Base-by-base conservation (phyloP, 352 stramenopile species). In the Phytophthora macrochlamydospora region DNA sequence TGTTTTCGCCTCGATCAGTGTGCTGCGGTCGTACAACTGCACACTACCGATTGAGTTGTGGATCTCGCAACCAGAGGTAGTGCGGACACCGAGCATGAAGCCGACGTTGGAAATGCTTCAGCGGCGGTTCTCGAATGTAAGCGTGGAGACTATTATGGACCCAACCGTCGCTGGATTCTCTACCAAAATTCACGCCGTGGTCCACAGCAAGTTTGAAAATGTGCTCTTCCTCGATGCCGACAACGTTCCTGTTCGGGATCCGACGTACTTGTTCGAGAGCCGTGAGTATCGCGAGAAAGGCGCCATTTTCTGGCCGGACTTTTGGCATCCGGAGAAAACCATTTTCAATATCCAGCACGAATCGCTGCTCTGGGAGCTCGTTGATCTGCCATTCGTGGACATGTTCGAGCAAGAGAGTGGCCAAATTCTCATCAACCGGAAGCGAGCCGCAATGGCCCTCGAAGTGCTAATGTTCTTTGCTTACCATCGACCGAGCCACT, bases 321-420 rank as follows among this genome's bases (percentile, higher is more conserved):
- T 91, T 56, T 93, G 81, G 81, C 83, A 91, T 55, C 85, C 85
- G 4, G 58, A 75, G 24, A 78, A 85, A 51, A 91, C 81, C 42
- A 89, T 90, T 35, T 92, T 91, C 67, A 87, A 88, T 46, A 80
- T 92, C 55, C 79, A 91, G 53, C 51, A 61, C 48, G 67, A 75
- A 6, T 89, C 77, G 13, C 62, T 92, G 30, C 51, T 91, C 18
- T 92, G 83, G 81, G 60, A 87, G 61, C 74, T 89, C n/a, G 65
- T 92, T 14, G 73, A 89, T 51, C 66, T 91, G 44, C 50, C 71
- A 9, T 84, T 82, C 18, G 67, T 91, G 37, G 78, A 91, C 68
- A 91, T 91, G 81, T 91, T 91, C 59, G 85, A 93, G 60, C 83
- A 92, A 62, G 85, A 93, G 52, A 92, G 81, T 51, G 85, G 81